Evolutionary conservation across 1,139 yeast genomes (phyloP).

Genomic region (Maudiozyma humilis): DNA sequence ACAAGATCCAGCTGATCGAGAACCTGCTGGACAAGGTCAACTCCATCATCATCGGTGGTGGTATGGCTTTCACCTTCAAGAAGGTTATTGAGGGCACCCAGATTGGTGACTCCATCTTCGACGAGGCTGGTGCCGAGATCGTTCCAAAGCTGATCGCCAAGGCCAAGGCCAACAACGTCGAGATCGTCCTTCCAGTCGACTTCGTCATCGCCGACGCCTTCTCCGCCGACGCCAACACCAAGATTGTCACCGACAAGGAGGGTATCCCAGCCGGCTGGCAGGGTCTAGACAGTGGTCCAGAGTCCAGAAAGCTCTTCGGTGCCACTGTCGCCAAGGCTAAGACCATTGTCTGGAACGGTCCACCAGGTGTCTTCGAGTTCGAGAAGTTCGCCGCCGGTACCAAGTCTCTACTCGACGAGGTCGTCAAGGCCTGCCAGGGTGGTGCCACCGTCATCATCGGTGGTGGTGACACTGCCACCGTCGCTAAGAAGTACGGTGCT

Average conservation of each 20-base stretch:
- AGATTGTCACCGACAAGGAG: slow-evolving; percentile 60
- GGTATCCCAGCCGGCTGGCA: slow-evolving; percentile 48
- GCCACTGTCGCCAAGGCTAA: slow-evolving; percentile 79
- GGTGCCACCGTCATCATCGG: slow-evolving; percentile 95
- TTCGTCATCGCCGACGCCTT: slow-evolving; percentile 89
- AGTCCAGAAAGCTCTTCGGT: slow-evolving; percentile 65
- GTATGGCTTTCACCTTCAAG: slow-evolving; percentile 12
- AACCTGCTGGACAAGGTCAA: slow-evolving; percentile 11
- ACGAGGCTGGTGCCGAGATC: slow-evolving; percentile 11
- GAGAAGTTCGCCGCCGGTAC: slow-evolving; percentile 85
- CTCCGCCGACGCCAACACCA: slow-evolving; percentile 75
- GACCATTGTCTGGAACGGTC: slow-evolving; percentile 61
- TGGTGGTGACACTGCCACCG: slow-evolving; percentile 99
- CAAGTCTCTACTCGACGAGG: slow-evolving; percentile 75
- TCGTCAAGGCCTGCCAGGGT: slow-evolving; percentile 70
- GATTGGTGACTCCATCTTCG: slow-evolving; percentile 11
- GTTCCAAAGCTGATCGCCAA: slow-evolving; percentile 26
- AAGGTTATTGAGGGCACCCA: slow-evolving; percentile 9
- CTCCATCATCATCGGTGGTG: slow-evolving; percentile 11
- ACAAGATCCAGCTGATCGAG: slow-evolving; percentile 11
- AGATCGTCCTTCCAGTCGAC: slow-evolving; percentile 85
- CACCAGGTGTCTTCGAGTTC: slow-evolving; percentile 69
- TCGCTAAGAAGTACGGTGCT: slow-evolving; percentile 92
- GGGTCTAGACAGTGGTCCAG: slow-evolving; percentile 92
- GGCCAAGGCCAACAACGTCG: slow-evolving; percentile 89